A percentile compares a stretch with the other conserved stretches of the same genome.
Conservation (phyloP, 192 early-diverging fungal genomes). For the Backusella tarrabulga region DNA sequence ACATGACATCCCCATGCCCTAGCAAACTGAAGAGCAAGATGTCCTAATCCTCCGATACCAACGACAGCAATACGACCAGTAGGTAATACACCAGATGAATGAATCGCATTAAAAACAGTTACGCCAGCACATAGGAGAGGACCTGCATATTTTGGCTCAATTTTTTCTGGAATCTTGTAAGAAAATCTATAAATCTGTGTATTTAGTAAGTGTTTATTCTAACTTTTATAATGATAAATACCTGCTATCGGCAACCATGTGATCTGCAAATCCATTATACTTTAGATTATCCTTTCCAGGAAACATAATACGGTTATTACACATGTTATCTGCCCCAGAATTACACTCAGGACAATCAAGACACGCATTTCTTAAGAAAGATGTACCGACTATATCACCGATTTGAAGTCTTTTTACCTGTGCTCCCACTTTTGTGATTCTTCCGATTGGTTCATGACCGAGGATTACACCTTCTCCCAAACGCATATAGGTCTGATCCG, state of each 20-base stretch:
- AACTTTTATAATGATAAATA: background rate
- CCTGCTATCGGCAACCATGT: slow-evolving; percentile 38
- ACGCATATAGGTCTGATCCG: background rate
- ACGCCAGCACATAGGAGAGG: slow-evolving; percentile 83
- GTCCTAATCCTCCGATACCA: slow-evolving; percentile 62
- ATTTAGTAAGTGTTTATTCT: background rate
- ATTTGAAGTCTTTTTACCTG: slow-evolving; percentile 50
- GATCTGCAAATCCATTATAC: slow-evolving; percentile 61
- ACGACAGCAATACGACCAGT: slow-evolving; percentile 69
- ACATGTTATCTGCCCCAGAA: slow-evolving; percentile 53
- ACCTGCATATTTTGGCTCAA: slow-evolving; percentile 58
- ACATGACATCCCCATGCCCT: slow-evolving; percentile 48
- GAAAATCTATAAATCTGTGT: slow-evolving; percentile 42
- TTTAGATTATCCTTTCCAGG: slow-evolving; percentile 40
- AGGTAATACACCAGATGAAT: slow-evolving; percentile 55
- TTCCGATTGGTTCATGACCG: slow-evolving; percentile 73
- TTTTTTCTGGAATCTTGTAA: slow-evolving; percentile 59
- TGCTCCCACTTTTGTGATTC: slow-evolving; percentile 54
- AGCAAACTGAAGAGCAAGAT: slow-evolving; percentile 64
- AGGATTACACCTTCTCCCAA: slow-evolving; percentile 8
- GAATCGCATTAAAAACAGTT: slow-evolving; percentile 72
- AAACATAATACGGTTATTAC: slow-evolving; percentile 48
- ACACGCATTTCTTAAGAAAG: slow-evolving; percentile 55
- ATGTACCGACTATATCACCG: slow-evolving; percentile 63
- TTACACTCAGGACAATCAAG: slow-evolving; percentile 45